Evolutionary conservation across 2,329 filamentous ascomycete genomes (phyloP).

Genomic region (Aureobasidium namibiae): DNA sequence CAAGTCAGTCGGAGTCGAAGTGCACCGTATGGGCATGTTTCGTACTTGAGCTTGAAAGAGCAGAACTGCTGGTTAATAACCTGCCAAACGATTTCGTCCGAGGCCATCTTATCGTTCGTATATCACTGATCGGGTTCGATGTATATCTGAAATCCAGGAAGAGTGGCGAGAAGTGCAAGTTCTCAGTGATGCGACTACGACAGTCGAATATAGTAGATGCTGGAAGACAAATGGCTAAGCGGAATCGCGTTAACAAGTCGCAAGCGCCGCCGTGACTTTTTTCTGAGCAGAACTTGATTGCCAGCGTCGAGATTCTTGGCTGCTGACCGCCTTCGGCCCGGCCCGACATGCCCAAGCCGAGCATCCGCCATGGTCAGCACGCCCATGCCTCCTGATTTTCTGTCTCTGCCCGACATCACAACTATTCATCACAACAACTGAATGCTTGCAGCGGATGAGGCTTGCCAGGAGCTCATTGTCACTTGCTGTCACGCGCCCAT

Average conservation of each 20-base stretch:
- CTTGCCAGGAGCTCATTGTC: slow-evolving; percentile 7
- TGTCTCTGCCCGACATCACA: not conserved
- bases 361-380: slow-evolving; percentile 2
- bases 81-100: slow-evolving; percentile 95
- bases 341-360: not conserved
- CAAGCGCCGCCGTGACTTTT: slow-evolving; percentile 1
- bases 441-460: slow-evolving; percentile 6
- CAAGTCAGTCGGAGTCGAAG: not conserved
- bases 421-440: not conserved
- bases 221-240: not conserved
- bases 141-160: not conserved
- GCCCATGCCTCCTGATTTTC: not conserved
- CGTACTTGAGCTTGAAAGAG: slow-evolving; percentile 77
- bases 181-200: not conserved
- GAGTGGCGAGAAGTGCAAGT: not conserved
- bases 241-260: not conserved
- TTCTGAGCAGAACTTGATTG: slow-evolving; percentile 10
- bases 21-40: not conserved
- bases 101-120: slow-evolving; percentile 52
- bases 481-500: not conserved
- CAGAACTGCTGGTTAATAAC: slow-evolving; percentile 95
- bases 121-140: not conserved
- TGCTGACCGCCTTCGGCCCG: slow-evolving; percentile 5
- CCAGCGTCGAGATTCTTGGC: not conserved
- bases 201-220: not conserved